phyloP scores from a whole-genome alignment of 805 yeast genomes.

The Tetrapisispora namnaoensis region DNA sequence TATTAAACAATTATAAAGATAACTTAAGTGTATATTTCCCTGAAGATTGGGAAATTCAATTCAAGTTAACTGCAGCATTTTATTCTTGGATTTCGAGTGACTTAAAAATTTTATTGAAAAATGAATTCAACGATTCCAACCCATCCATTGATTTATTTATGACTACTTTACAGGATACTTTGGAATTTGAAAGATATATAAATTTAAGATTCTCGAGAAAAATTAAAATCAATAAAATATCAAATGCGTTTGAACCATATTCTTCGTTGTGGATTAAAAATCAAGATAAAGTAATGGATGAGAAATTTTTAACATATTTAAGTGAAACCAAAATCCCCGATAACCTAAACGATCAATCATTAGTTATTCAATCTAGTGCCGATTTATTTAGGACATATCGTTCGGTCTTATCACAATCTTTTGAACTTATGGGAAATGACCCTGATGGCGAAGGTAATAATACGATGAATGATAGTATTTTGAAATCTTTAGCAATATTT shows the following conservation, averaged over 20 bases:
- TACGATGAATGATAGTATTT: slow-evolving; percentile 17
- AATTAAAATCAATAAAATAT: slow-evolving; percentile 37
- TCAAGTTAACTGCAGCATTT: slow-evolving; percentile 50
- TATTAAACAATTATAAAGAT: slow-evolving; percentile 49
- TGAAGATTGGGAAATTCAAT: slow-evolving; percentile 56
- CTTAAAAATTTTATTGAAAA: slow-evolving; percentile 42
- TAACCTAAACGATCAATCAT: slow-evolving; percentile 38
- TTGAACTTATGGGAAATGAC: slow-evolving; percentile 37
- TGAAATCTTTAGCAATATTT: slow-evolving; percentile 40
- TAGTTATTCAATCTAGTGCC: slow-evolving; percentile 77
- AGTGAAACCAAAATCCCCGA: slow-evolving; percentile 46
- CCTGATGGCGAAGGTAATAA: slow-evolving; percentile 19
- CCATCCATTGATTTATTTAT: slow-evolving; percentile 54
- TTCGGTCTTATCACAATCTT: slow-evolving; percentile 58
- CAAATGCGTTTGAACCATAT: slow-evolving; percentile 75
- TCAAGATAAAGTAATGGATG: slow-evolving; percentile 57
- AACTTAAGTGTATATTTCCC: slow-evolving; percentile 53
- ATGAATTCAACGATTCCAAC: slow-evolving; percentile 30
- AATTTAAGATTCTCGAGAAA: slow-evolving; percentile 50
- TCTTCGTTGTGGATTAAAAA: slow-evolving; percentile 76
- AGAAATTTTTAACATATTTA: slow-evolving; percentile 55
- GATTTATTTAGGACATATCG: slow-evolving; percentile 76
- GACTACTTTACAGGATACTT: slow-evolving; percentile 59
- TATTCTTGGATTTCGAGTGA: slow-evolving; percentile 64
- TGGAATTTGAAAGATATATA: slow-evolving; percentile 73